These are phyloP conservation scores for Phytophthora nicotianae DNA, from an alignment of 352 stramenopile genomes.

Conservation along the genomic window DNA sequence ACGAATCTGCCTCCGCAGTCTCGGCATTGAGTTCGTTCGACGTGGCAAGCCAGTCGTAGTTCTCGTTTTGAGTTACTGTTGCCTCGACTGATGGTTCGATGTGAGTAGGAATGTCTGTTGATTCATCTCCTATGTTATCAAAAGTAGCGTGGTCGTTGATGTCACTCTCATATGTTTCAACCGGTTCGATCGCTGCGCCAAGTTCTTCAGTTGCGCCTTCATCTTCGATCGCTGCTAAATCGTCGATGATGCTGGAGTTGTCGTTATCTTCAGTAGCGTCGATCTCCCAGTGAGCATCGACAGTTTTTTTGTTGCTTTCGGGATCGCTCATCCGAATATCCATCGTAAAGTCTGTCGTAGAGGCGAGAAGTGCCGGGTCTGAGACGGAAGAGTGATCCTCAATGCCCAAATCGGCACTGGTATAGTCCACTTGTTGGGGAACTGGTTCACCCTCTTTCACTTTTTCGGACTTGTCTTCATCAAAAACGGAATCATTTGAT, in stretches of 20 bases:
- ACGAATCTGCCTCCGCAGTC: conserved; percentile 9
- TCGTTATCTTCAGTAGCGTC: conserved; percentile 1
- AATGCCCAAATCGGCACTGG: background rate
- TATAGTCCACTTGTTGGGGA: background rate
- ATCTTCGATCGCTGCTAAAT: background rate
- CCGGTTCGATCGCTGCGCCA: conserved; percentile 4
- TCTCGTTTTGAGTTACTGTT: conserved; percentile 5
- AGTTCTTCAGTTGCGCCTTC: background rate
- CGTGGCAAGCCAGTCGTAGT: conserved; percentile 24
- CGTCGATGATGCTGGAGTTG: background rate
- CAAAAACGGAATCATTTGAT: conserved; percentile 15
- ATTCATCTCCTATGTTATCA: conserved; percentile 6
- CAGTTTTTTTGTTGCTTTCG: conserved; percentile 12
- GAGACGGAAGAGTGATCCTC: background rate
- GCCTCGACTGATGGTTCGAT: conserved; percentile 4
- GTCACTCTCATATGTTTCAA: background rate
- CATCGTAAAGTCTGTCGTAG: conserved; percentile 54
- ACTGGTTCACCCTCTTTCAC: background rate
- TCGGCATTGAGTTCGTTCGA: conserved; percentile 13
- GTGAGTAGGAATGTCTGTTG: background rate
- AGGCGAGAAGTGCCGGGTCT: conserved; percentile 11
- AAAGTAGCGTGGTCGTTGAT: background rate
- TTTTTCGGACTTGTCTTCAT: conserved; percentile 13
- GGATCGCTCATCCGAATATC: conserved; percentile 44
- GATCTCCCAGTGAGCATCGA: background rate